Base-by-base conservation (phyloP, 345 rosid species). In the Populus ilicifolia region DNA sequence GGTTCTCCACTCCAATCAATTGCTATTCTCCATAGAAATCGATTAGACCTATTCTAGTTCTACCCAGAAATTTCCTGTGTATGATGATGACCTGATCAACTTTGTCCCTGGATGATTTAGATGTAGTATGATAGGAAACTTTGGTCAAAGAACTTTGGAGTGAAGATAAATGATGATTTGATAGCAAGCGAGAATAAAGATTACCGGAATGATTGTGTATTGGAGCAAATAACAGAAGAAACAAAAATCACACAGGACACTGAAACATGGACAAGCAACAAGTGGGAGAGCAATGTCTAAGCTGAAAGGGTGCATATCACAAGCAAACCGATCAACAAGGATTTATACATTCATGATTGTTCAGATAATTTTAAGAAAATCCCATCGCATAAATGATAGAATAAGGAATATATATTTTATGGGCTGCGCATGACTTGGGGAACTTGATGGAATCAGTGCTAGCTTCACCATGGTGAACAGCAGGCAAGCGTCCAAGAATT, bases 51-150 rank as follows among this genome's bases (percentile, higher is more conserved):
- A 44, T 44, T 54, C 23, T 72, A 44, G 72, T 67, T 72, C 20
- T 72, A 29, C 54, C 48, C 43, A 5, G n/a, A 44, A 8, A 36
- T 38, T 11, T 29, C 74, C 70, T 29, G 30, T 8, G 1, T 52
- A 18, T 64, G 62, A 29, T 64, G 62, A 29, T 74, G 35, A n/a
- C 63, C 27, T 56, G 13, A 41, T 41, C 65, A 39, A 27, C 52
- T 27, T 36, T 64, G 54, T 10, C 33, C 43, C 23, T 3, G 27
- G 50, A 52, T 44, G 30, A 67, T 66, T 66, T 56, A 70, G 9
- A 29, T n/a, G 14, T 61, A 12, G 70, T 72, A 62, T 73, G 80
- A 79, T 67, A 64, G 30, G 76, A 83, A 25, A 79, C 30, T 75
- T 23, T 39, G 79, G 79, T 77, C 81, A 80, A 83, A 18, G 33